A percentile compares a stretch with the other conserved stretches of the same genome.
Evolutionary conservation across 441 rosid species (phyloP).

Genomic region (Arabidopsis hybrid): DNA sequence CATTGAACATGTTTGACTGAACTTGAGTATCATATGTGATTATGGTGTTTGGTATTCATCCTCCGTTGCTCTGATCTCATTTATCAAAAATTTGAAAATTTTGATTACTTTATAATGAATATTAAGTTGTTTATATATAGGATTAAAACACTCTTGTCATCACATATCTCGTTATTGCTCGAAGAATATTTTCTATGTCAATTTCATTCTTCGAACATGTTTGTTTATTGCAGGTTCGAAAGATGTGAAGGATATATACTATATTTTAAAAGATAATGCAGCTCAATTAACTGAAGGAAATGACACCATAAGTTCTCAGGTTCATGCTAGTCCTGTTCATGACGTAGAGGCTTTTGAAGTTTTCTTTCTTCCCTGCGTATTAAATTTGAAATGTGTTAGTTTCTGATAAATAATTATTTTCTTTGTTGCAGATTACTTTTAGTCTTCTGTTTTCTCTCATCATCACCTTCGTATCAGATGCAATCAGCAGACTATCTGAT

Average conservation of each 20-base stretch:
- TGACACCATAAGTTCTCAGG: slow-evolving; percentile 80
- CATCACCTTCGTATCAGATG: slow-evolving; percentile 90
- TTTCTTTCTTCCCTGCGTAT: slow-evolving; percentile 27
- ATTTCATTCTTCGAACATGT: slow-evolving; percentile 1
- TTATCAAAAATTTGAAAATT: neutral
- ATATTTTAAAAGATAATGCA: slow-evolving; percentile 75
- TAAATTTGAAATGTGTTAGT: slow-evolving; percentile 15
- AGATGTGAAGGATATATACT: slow-evolving; percentile 79
- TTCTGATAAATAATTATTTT: slow-evolving; percentile 14
- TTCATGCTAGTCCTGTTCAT: slow-evolving; percentile 43
- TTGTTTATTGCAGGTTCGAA: slow-evolving; percentile 64
- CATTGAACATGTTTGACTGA: slow-evolving; percentile 21
- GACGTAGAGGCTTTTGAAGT: slow-evolving; percentile 19
- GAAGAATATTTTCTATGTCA: slow-evolving; percentile 6
- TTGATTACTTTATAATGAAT: slow-evolving; percentile 9
- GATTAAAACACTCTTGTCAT: neutral
- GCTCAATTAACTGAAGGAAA: slow-evolving; percentile 61
- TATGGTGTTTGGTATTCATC: slow-evolving; percentile 21
- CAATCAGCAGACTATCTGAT: slow-evolving; percentile 82
- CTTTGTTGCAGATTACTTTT: slow-evolving; percentile 75
- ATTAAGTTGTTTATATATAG: slow-evolving; percentile 10
- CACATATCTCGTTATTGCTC: slow-evolving; percentile 1
- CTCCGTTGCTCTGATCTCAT: slow-evolving; percentile 8
- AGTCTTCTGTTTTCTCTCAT: slow-evolving; percentile 85
- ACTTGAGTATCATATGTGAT: slow-evolving; percentile 18